Base-by-base conservation (phyloP, 495 filamentous ascomycete species). In the Xylaria venustula region DNA sequence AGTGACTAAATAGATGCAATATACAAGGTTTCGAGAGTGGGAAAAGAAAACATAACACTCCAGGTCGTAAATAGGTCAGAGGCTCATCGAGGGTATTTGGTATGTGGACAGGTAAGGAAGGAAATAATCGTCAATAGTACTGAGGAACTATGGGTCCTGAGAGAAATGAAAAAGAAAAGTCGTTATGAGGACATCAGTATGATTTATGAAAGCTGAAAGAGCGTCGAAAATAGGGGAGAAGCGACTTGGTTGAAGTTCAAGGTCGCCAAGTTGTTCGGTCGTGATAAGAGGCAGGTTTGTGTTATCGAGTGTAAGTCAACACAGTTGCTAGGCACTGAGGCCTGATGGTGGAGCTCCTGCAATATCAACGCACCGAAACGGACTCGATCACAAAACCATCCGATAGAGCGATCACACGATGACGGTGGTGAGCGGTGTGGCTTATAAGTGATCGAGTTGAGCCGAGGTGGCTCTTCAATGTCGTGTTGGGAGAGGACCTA, bases 101-200 rank as follows among this genome's bases (percentile, higher is more conserved):
- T 80, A 79, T 77, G 71, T 73, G 64, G 70, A 86, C 80, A 85
- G 84, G 82, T 75, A 77, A 80, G n/a, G 79, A 81, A 70, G 67
- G 48, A 62, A 73, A 79, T 73, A 78, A 78, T 76, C 74, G 75
- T 78, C 76, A 76, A 75, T 67, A 67, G 74, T 54, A 41, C 66
- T 67, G 73, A 60, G 68, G 75, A 79, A 79, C 81, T 73, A 50
- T 63, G 54, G 70, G 79, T 76, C 75, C 76, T 71, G 69, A 79
- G 73, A 77, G 79, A 77, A 74, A 79, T 79, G 77, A 76, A 72
- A 69, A 75, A 78, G 81, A 26, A 78, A 74, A 76, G 79, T 84
- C 81, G 83, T 89, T 86, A 88, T 85, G 74, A 77, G 77, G 81
- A 85, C 85, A 88, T 88, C 79, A 81, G 80, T 79, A 77, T 82